Evolutionary conservation across 176 grass and related monocot species (phyloP), one percentile per base, ranked within the genome.

Genomic region (Eragrostis curvula): DNA sequence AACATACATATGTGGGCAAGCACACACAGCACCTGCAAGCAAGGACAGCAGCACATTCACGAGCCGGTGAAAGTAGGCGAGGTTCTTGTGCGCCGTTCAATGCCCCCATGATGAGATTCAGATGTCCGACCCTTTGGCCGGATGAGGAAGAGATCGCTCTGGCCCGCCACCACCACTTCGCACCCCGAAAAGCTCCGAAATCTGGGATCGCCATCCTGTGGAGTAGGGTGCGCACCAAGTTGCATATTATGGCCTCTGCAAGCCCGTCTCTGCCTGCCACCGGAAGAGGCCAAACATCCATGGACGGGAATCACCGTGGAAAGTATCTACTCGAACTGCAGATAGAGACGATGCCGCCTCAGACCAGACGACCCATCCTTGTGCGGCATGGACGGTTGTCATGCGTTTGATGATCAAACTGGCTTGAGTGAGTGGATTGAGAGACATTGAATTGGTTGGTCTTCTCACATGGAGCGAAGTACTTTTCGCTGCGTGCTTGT

Each of bases 1-100:
- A 75, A 75, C 25, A 32, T 9, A 59, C 40, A 23, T 28, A 12
- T 68, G 16, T 66, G 13, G 41, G 63, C 52, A 49, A 49, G 42
- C 40, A 59, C 16, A 28, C 11, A 32, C 16, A 8, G 32, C 64
- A 5, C 72, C 42, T 48, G 83, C 21, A 16, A 61, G 43, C 66
- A 71, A 65, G 75, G 75, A 78, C 44, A 68, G 48, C 81, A 14
- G 52, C 77, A 44, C 79, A 81, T 85, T 85, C 77, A 81, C 39
- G 55, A 63, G 82, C 70, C 39, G 28, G 52, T 24, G 81, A 59
- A 80, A 84, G 70, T 69, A 68, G 81, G 76, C 75, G 27, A n/a
- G 48, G 40, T 69, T 61, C 51, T 74, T 62, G 56, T 77, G 79
- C 64, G 48, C 41, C 65, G 75, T 45, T 68, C 80, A 83, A n/a